Evolutionary conservation across 1,284 basidiomycete species (phyloP).

Genomic region (Hypsizygus ulmarius): DNA sequence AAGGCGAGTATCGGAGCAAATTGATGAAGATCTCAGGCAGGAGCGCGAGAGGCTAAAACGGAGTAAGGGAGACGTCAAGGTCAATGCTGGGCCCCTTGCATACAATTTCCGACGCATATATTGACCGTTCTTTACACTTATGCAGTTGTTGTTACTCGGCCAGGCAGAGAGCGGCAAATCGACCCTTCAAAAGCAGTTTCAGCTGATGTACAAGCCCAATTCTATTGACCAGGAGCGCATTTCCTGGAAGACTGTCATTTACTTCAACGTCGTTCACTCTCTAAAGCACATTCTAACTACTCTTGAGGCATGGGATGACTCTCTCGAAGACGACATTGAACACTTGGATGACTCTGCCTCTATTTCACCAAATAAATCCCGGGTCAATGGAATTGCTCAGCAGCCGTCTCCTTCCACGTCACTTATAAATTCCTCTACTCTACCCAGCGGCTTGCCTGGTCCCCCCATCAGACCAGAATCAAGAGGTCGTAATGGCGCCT

Average conservation of each 20-base stretch:
- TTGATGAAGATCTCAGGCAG: conserved; percentile 72
- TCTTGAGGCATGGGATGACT: conserved; percentile 65
- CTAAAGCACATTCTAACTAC: conserved; percentile 71
- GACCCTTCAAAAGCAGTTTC: conserved; percentile 82
- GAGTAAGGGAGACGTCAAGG: conserved; percentile 72
- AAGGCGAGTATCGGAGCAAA: conserved; percentile 69
- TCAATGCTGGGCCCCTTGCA: conserved; percentile 26
- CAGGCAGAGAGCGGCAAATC: conserved; percentile 84
- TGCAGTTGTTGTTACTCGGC: conserved; percentile 69
- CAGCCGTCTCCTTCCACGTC: conserved; percentile 38
- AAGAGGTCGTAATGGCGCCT: conserved; percentile 22
- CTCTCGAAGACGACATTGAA: conserved; percentile 48
- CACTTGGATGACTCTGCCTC: conserved; percentile 27
- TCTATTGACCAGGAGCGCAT: conserved; percentile 73
- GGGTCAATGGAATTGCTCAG: conserved; percentile 31
- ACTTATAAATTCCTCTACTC: conserved; percentile 25
- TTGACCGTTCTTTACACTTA: conserved; percentile 19
- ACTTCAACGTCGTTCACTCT: conserved; percentile 77
- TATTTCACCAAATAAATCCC: conserved; percentile 24
- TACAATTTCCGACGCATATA: conserved; percentile 30
- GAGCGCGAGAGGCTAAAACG: conserved; percentile 64
- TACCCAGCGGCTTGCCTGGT: conserved; percentile 27
- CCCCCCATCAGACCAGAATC: conserved; percentile 22
- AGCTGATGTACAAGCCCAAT: conserved; percentile 78
- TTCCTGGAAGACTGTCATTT: conserved; percentile 81